Evolutionary conservation across 768 basidiomycete species (phyloP).

Genomic region (Mycena indigotica): DNA sequence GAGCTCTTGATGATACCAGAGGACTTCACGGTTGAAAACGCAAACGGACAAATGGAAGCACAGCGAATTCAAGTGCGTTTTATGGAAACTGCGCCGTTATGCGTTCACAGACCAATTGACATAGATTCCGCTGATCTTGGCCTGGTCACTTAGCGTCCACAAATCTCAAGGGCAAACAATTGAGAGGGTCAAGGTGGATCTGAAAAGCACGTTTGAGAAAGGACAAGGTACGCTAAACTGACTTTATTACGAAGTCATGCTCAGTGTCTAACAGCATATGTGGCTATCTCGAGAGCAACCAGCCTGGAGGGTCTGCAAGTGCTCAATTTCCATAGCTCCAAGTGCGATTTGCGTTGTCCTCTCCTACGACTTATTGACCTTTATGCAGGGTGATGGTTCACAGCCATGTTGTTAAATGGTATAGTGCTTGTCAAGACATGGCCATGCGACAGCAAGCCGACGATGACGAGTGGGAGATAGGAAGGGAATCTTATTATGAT

Average conservation of each 20-base stretch:
- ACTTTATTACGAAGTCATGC: background rate
- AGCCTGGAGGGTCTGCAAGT: conserved; percentile 67
- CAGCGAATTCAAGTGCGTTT: conserved; percentile 57
- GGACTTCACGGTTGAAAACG: conserved; percentile 67
- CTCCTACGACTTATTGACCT: background rate
- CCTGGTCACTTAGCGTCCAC: conserved; percentile 88
- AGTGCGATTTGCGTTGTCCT: conserved; percentile 39
- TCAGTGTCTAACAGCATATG: conserved; percentile 50
- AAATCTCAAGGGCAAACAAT: conserved; percentile 92
- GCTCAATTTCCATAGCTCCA: conserved; percentile 59
- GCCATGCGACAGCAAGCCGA: background rate
- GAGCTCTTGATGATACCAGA: conserved; percentile 52
- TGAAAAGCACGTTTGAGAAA: conserved; percentile 75
- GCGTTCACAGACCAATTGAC: background rate
- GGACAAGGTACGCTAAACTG: conserved; percentile 62
- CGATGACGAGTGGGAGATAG: conserved; percentile 31
- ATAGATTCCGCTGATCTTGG: conserved; percentile 76
- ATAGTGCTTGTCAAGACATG: conserved; percentile 20
- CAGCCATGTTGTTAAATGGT: conserved; percentile 63
- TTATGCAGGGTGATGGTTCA: conserved; percentile 60
- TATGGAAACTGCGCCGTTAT: too few species aligned
- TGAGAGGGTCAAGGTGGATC: conserved; percentile 79
- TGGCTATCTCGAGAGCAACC: conserved; percentile 74
- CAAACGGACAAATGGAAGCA: conserved; percentile 60
- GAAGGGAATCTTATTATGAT: conserved; percentile 35